A percentile compares a stretch with the other conserved stretches of the same genome.
phyloP scores from a whole-genome alignment of 2,329 filamentous ascomycete genomes.

The Nothomitra cinnamomea region DNA sequence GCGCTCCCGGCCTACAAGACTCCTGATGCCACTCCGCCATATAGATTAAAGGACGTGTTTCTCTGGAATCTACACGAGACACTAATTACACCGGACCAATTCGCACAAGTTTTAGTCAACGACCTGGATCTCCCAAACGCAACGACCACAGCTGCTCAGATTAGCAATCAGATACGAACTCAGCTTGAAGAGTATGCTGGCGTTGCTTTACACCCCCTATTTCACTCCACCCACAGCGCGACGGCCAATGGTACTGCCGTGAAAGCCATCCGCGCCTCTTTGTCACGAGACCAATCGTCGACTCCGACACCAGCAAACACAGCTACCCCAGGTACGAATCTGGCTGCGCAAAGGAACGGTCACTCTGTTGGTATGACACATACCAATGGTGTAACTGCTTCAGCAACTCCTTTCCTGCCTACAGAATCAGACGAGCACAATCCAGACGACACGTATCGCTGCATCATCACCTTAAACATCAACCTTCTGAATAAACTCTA shows the following conservation, averaged over 20 bases:
- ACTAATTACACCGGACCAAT: slow-evolving; percentile 85
- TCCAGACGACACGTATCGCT: slow-evolving; percentile 87
- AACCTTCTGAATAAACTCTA: slow-evolving; percentile 85
- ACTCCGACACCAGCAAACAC: slow-evolving; percentile 32
- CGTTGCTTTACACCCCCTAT: slow-evolving; percentile 82
- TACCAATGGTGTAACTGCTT: slow-evolving; percentile 40
- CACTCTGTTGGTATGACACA: not conserved
- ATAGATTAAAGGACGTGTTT: slow-evolving; percentile 86
- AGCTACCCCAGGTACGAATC: slow-evolving; percentile 39
- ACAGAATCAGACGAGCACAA: slow-evolving; percentile 46
- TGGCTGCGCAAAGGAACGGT: slow-evolving; percentile 16
- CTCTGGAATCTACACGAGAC: slow-evolving; percentile 96
- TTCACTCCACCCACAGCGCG: slow-evolving; percentile 39
- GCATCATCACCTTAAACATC: slow-evolving; percentile 78
- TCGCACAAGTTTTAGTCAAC: slow-evolving; percentile 77
- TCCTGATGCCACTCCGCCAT: slow-evolving; percentile 66
- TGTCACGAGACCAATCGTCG: slow-evolving; percentile 34
- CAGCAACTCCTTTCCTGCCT: slow-evolving; percentile 44
- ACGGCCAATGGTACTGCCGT: slow-evolving; percentile 16
- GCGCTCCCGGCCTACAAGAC: slow-evolving; percentile 61
- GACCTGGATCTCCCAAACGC: slow-evolving; percentile 81
- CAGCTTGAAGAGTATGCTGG: slow-evolving; percentile 94
- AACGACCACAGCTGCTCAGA: slow-evolving; percentile 51
- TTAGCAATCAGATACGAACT: slow-evolving; percentile 85
- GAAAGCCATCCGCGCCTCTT: slow-evolving; percentile 20